Conservation (phyloP, 2,329 filamentous ascomycete species). For the Davidsoniella virescens region DNA sequence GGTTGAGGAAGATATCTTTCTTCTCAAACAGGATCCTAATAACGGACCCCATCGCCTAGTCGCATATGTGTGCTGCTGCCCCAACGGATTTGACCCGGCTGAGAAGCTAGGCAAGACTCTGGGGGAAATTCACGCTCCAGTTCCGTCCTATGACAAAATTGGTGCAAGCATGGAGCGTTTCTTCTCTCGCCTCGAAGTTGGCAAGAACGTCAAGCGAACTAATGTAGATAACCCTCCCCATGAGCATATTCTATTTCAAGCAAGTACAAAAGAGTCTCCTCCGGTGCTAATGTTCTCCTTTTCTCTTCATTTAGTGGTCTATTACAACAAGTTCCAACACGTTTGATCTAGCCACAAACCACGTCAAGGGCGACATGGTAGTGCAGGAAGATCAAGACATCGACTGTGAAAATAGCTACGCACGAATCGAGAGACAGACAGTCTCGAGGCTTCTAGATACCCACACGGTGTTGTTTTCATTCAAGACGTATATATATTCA, state of each 20-base stretch:
- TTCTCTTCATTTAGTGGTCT: constrained; percentile 25
- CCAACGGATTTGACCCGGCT: constrained; percentile 35
- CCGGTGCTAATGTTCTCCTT: background rate
- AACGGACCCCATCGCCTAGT: constrained; percentile 23
- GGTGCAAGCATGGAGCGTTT: constrained; percentile 38
- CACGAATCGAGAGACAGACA: constrained; percentile 36
- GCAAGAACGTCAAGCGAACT: constrained; percentile 31
- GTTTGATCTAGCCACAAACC: constrained; percentile 25
- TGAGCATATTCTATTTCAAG: constrained; percentile 4
- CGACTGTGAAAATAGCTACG: constrained; percentile 23
- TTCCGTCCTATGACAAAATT: constrained; percentile 39
- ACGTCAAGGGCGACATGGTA: constrained; percentile 21
- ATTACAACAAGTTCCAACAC: constrained; percentile 28
- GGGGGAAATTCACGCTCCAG: constrained; percentile 33
- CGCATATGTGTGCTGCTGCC: constrained; percentile 36
- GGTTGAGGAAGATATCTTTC: constrained; percentile 38
- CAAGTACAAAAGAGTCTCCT: background rate
- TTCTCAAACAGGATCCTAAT: constrained; percentile 25
- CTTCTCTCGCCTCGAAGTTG: constrained; percentile 31
- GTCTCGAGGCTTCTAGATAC: constrained; percentile 32
- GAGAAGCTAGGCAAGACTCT: constrained; percentile 32
- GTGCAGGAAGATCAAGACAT: constrained; percentile 22
- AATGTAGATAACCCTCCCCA: constrained; percentile 24
- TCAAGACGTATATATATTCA: constrained; percentile 39
- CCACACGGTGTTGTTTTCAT: constrained; percentile 33